Base-by-base conservation (phyloP, 768 basidiomycete species). In the Mrakia blollopis region DNA sequence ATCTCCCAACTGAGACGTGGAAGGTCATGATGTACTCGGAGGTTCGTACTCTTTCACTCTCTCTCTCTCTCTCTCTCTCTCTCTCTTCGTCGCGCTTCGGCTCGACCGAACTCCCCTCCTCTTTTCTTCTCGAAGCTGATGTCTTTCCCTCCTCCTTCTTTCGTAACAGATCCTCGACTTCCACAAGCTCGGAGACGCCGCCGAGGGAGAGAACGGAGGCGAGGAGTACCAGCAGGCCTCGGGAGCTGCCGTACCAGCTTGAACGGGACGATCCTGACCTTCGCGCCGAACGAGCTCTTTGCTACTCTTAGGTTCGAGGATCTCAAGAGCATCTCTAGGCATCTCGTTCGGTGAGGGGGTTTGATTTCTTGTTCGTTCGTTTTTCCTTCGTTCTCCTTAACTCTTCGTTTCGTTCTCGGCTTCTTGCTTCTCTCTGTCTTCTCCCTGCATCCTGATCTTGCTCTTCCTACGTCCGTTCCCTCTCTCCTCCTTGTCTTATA, bases 1-100 rank as follows among this genome's bases (percentile, higher is more conserved):
- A 99, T 83, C 87, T 99, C 63, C 97, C 97, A 0, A 92, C 98
- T 16, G 97, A 99, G 81, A 96, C 93, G 0, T 99, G 97, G 30
- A 37, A 65, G 74, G 74, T 75, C 82, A 99, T 99, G 97, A 99
- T 99, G 96, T 98, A 98, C 86, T 92, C 91, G 81, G 75, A 77
- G 57, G 57, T 57, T 57, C 23, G 57, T 57, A n/a, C n/a, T n/a
- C n/a, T n/a, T n/a, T n/a, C n/a, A n/a, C n/a, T n/a, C n/a, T n/a
- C n/a, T n/a, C n/a, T n/a, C n/a, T n/a, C 23, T 7, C 11, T 13
- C 11, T 65, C 62, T 3, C 11, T n/a, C 3, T 32, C 62, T 65
- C 3, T 7, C 65, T n/a, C 41, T 7, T 67, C 35, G 5, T 65
- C n/a, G 3, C 28, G 16, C 18, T 11, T 50, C 18, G 47, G 5